Evolutionary conservation across 1,139 yeast genomes (phyloP), one percentile per base, ranked within the genome.

Genomic region (Spencermartinsiella ligniputridi): DNA sequence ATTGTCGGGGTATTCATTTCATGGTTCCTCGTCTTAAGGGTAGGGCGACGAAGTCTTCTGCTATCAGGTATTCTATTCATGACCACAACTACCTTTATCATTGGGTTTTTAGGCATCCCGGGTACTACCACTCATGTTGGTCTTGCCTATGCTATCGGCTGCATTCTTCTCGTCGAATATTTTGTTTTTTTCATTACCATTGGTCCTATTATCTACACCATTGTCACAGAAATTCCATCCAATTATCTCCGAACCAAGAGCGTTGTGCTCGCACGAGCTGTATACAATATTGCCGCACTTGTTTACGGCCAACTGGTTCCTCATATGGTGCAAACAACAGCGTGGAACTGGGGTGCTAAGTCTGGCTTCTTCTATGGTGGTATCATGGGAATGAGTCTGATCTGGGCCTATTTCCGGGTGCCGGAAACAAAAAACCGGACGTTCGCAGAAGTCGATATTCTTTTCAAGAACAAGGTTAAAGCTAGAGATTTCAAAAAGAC

Each of bases 341-440:
- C 73, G 8, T 75, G 77, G 71, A 71, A 75, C 53, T 71, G 78
- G 78, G 68, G 70, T 45, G 83, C 79, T 35, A 77, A 78, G 57
- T 67, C 78, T 11, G 82, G 78, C 1, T 74, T 76, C 56, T 69
- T 78, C 55, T 77, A 76, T 74, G 75, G 71, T 20, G 81, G 75
- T 0, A 62, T 74, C 46, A 64, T 74, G 20, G 45, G 69, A 5
- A 16, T 63, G 20, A 63, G 68, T 39, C 57, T 65, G 25, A 46
- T 47, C 15, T 58, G 81, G 80, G 55, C 66, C 30, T 76, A 60
- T 59, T 77, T 77, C 58, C 72, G 75, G 39, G 66, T 78, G 44
- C 84, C 84, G 3, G 84, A 79, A 55, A 74, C 82, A 15, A 70
- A 68, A 56, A 74, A 70, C 41, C 72, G 79, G 57, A 76, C 82